A percentile compares a stretch with the other conserved stretches of the same genome.
These are phyloP conservation scores for Tardiomyces depauwii DNA, from an alignment of 1,139 yeast species.

Conservation along the genomic window DNA sequence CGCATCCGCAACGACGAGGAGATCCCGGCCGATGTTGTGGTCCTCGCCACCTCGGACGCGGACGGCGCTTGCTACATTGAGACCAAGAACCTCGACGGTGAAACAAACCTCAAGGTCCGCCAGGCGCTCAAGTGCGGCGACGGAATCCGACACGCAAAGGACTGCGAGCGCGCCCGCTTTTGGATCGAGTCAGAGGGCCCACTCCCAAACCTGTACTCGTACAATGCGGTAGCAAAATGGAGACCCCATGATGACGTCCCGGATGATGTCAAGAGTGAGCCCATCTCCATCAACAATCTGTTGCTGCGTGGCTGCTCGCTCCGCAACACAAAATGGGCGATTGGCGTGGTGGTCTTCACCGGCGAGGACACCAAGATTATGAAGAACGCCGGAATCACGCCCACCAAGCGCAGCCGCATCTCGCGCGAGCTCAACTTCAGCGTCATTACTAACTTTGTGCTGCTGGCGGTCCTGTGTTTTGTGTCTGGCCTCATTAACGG, in stretches of 20 bases:
- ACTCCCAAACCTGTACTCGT: slow-evolving; percentile 69
- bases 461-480: slow-evolving; percentile 70
- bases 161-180: slow-evolving; percentile 62
- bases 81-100: slow-evolving; percentile 94
- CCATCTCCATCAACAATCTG: slow-evolving; percentile 69
- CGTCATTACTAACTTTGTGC: slow-evolving; percentile 64
- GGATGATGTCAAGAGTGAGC: slow-evolving; percentile 35
- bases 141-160: slow-evolving; percentile 51
- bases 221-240: slow-evolving; percentile 75
- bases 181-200: slow-evolving; percentile 92
- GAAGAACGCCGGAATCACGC: slow-evolving; percentile 88
- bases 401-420: slow-evolving; percentile 76
- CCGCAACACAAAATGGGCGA: slow-evolving; percentile 78
- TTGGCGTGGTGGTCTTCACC: slow-evolving; percentile 82
- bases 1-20: slow-evolving; percentile 81
- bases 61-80: slow-evolving; percentile 92
- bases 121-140: slow-evolving; percentile 65
- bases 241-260: slow-evolving; percentile 13
- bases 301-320: slow-evolving; percentile 83
- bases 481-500: slow-evolving; percentile 80
- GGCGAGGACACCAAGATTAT: slow-evolving; percentile 88
- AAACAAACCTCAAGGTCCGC: slow-evolving; percentile 79
- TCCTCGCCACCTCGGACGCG: slow-evolving; percentile 70
- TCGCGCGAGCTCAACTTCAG: slow-evolving; percentile 74
- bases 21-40: slow-evolving; percentile 82